Percentiles rank a stretch among this genome's conserved stretches.
Conservation (phyloP, 495 filamentous ascomycete species). For the Corynascus novoguineensis region DNA sequence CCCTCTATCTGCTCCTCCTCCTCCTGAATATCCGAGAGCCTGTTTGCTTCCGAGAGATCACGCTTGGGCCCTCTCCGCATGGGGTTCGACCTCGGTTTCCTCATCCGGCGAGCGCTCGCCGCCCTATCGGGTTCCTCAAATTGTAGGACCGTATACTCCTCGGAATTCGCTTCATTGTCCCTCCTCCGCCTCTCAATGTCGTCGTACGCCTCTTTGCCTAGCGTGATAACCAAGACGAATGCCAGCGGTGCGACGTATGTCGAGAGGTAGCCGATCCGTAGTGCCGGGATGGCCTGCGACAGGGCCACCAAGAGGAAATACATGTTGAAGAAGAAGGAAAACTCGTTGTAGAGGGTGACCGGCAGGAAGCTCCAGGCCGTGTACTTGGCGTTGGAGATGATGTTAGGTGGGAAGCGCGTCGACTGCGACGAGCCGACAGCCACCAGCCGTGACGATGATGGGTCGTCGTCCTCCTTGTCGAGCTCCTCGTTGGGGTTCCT, state of each 20-base stretch:
- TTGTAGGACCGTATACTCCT: conserved; percentile 74
- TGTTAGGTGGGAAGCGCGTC: conserved; percentile 69
- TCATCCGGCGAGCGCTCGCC: conserved; percentile 26
- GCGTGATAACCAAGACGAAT: conserved; percentile 83
- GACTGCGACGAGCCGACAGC: conserved; percentile 47
- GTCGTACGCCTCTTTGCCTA: conserved; percentile 94
- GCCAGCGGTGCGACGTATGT: conserved; percentile 91
- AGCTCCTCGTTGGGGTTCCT: conserved; percentile 32
- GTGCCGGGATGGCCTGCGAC: conserved; percentile 80
- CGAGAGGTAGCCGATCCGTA: conserved; percentile 89
- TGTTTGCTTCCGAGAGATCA: conserved; percentile 33
- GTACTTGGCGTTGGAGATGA: conserved; percentile 95
- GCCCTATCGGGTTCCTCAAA: conserved; percentile 49
- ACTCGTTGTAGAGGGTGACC: conserved; percentile 93
- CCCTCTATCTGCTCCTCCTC: conserved; percentile 49
- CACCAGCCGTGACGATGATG: conserved; percentile 47
- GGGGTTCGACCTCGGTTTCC: conserved; percentile 35
- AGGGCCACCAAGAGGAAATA: conserved; percentile 95
- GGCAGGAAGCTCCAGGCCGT: conserved; percentile 94
- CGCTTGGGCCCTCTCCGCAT: conserved; percentile 29
- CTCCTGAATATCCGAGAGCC: conserved; percentile 49
- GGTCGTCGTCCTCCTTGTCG: conserved; percentile 48
- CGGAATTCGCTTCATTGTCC: conserved; percentile 91
- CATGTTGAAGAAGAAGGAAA: conserved; percentile 99
- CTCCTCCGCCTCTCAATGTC: conserved; percentile 80